phyloP scores from a whole-genome alignment of 2,329 filamentous ascomycete species.

The Aspergillus unguis region DNA sequence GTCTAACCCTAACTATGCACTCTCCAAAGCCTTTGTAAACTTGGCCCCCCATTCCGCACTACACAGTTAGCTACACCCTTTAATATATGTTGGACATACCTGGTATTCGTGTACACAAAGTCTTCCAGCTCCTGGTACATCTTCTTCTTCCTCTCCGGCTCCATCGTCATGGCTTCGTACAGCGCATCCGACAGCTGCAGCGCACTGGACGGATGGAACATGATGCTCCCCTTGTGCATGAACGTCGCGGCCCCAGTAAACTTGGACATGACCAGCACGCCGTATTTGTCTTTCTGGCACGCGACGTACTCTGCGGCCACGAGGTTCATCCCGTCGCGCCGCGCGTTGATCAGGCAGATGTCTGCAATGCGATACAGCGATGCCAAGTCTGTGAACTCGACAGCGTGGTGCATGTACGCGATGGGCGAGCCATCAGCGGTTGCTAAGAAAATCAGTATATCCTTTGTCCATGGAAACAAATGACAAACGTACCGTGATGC shows the following conservation, averaged over 20 bases:
- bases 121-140: constrained; percentile 82
- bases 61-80: not conserved
- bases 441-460: constrained; percentile 40
- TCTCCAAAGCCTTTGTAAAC: constrained; percentile 21
- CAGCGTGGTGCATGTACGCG: constrained; percentile 90
- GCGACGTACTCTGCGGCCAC: constrained; percentile 97
- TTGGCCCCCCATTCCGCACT: constrained; percentile 35
- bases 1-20: not conserved
- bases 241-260: constrained; percentile 94
- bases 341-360: constrained; percentile 82
- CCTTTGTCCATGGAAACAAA: no score
- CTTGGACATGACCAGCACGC: constrained; percentile 88
- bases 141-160: constrained; percentile 69
- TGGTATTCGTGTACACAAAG: constrained; percentile 92
- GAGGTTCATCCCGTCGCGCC: constrained; percentile 93
- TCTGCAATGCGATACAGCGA: constrained; percentile 87
- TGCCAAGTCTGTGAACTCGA: constrained; percentile 90
- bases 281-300: constrained; percentile 78
- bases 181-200: constrained; percentile 86
- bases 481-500: constrained; percentile 61
- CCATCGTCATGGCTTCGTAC: constrained; percentile 83
- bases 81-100: constrained; percentile 36
- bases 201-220: constrained; percentile 94
- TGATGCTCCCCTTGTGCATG: constrained; percentile 73
- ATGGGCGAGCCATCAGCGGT: constrained; percentile 95